Conservation (phyloP, 495 filamentous ascomycete species). For the Viridothelium virens region DNA sequence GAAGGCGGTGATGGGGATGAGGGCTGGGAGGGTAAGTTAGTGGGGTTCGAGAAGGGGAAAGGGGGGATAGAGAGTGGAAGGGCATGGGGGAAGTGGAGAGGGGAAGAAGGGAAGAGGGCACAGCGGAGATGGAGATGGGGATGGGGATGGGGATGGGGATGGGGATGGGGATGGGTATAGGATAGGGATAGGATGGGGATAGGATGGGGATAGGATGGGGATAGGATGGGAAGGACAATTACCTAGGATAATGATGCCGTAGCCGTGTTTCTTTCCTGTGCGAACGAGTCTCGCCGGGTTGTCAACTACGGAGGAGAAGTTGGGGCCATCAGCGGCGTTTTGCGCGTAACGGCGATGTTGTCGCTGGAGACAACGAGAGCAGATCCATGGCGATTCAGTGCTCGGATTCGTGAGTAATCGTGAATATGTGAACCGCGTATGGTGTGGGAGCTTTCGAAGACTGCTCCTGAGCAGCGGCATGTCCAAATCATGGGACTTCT, state of each 20-base stretch:
- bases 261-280: conserved; percentile 63
- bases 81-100: too few species aligned
- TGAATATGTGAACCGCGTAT: neutral
- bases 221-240: conserved; percentile 5
- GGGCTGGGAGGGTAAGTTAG: conserved; percentile 42
- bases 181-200: too few species aligned
- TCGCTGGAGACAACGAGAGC: conserved; percentile 20
- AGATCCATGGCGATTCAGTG: conserved; percentile 16
- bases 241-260: conserved; percentile 75
- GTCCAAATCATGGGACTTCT: neutral
- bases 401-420: neutral
- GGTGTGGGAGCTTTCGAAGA: neutral
- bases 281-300: conserved; percentile 71
- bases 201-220: neutral
- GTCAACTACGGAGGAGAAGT: conserved; percentile 77
- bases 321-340: conserved; percentile 55
- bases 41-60: neutral
- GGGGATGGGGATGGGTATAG: neutral
- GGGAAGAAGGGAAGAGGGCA: conserved; percentile 16
- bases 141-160: neutral
- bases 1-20: conserved; percentile 89
- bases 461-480: conserved; percentile 5
- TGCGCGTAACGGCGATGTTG: neutral
- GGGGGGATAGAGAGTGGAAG: too few species aligned
- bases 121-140: neutral